Conservation (phyloP, 1,284 basidiomycete species). For the Trametes versicolor region DNA sequence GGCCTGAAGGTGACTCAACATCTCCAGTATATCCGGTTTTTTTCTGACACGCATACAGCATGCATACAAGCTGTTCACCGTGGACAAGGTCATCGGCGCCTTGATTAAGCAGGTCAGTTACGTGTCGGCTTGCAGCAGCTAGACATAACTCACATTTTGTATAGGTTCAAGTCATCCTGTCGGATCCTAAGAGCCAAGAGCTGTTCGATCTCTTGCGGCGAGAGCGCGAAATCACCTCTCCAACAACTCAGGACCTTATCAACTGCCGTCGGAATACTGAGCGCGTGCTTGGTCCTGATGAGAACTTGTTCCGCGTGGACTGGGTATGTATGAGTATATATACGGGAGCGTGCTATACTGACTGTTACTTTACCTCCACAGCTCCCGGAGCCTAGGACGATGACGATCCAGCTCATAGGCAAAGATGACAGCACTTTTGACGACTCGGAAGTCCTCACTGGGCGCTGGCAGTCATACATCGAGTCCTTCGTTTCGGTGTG, state of each 20-base stretch:
- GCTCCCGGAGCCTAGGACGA: slow-evolving; percentile 74
- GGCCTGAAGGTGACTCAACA: slow-evolving; percentile 70
- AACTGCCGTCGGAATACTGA: slow-evolving; percentile 88
- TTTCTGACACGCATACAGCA: slow-evolving; percentile 50
- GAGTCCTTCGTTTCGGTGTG: slow-evolving; percentile 87
- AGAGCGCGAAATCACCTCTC: slow-evolving; percentile 71
- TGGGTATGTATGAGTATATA: slow-evolving; percentile 81
- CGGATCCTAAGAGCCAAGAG: slow-evolving; percentile 87
- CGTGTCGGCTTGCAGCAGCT: neutral
- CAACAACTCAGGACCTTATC: slow-evolving; percentile 86
- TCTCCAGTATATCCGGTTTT: neutral
- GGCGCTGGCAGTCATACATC: slow-evolving; percentile 91
- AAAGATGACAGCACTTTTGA: slow-evolving; percentile 91
- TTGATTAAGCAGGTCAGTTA: slow-evolving; percentile 78
- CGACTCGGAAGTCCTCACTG: slow-evolving; percentile 84
- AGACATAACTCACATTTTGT: neutral
- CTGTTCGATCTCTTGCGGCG: slow-evolving; percentile 83
- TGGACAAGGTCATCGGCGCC: slow-evolving; percentile 93
- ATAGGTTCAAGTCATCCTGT: slow-evolving; percentile 73
- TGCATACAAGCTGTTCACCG: slow-evolving; percentile 88
- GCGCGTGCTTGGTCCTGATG: slow-evolving; percentile 85
- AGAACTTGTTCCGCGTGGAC: slow-evolving; percentile 92
- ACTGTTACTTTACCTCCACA: slow-evolving; percentile 47
- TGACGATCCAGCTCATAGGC: slow-evolving; percentile 89
- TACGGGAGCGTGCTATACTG: no score